phyloP scores from a whole-genome alignment of 1,284 basidiomycete species.

The Peniophora sp. region DNA sequence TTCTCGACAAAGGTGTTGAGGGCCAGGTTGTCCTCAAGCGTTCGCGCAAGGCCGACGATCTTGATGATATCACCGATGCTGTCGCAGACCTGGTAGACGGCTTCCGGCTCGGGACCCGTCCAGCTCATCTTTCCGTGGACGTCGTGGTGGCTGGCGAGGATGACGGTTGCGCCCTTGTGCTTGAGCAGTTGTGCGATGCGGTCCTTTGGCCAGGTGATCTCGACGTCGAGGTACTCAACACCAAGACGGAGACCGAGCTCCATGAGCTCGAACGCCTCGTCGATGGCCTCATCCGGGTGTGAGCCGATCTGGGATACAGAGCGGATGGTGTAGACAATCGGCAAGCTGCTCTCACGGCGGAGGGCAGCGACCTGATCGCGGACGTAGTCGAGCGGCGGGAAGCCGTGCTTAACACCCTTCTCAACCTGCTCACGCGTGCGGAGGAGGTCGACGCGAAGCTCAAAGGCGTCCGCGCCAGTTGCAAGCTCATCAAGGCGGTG shows the following conservation, averaged over 20 bases:
- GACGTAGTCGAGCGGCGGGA: slow-evolving; percentile 73
- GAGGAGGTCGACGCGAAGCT: slow-evolving; percentile 89
- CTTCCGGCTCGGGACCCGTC: slow-evolving; percentile 61
- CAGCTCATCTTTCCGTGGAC: slow-evolving; percentile 84
- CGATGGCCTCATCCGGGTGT: slow-evolving; percentile 75
- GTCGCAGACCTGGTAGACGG: slow-evolving; percentile 61
- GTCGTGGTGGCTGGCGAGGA: slow-evolving; percentile 95
- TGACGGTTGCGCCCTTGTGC: slow-evolving; percentile 66
- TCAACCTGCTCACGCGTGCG: slow-evolving; percentile 43
- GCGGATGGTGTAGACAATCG: slow-evolving; percentile 89
- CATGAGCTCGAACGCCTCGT: slow-evolving; percentile 76
- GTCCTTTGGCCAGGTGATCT: slow-evolving; percentile 69
- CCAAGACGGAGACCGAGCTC: slow-evolving; percentile 76
- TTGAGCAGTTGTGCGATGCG: slow-evolving; percentile 53
- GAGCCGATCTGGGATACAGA: slow-evolving; percentile 87
- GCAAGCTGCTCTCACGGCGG: slow-evolving; percentile 72
- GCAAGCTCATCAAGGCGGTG: slow-evolving; percentile 66
- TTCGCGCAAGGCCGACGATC: slow-evolving; percentile 80
- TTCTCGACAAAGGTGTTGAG: slow-evolving; percentile 67
- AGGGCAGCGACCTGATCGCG: slow-evolving; percentile 77
- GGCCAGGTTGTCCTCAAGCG: slow-evolving; percentile 73
- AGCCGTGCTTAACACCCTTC: slow-evolving; percentile 37
- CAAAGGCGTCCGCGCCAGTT: slow-evolving; percentile 87
- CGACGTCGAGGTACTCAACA: slow-evolving; percentile 92
- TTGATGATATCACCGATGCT: slow-evolving; percentile 86